Conservation (phyloP, 176 grass and related monocot genomes). For the Avena eriantha region DNA sequence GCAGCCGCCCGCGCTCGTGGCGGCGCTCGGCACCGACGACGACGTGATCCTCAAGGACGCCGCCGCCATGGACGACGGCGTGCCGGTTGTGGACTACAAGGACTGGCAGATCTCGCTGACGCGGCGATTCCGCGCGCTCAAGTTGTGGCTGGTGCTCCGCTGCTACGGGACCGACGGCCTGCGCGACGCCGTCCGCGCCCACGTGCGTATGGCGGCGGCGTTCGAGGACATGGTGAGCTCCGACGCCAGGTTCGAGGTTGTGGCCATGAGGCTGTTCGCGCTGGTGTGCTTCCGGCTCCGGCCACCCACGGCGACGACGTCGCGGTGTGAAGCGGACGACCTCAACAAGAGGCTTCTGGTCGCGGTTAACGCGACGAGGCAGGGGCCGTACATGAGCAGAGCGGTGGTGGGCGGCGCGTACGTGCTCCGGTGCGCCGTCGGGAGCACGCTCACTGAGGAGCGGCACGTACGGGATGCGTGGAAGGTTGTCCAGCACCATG, state of each 20-base stretch:
- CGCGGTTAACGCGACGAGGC: background rate
- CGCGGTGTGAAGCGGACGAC: background rate
- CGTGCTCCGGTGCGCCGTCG: too few relatives aligned
- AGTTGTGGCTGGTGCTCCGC: too few relatives aligned
- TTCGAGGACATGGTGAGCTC: too few relatives aligned
- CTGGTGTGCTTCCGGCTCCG: too few relatives aligned
- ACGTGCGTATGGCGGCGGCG: too few relatives aligned
- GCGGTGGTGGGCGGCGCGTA: background rate
- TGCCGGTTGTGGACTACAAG: background rate
- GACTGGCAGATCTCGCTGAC: too few relatives aligned
- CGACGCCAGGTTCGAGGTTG: too few relatives aligned
- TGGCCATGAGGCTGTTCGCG: too few relatives aligned
- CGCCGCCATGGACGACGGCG: background rate
- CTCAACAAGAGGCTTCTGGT: background rate
- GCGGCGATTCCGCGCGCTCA: too few relatives aligned
- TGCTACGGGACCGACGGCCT: background rate
- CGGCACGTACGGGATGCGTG: too few relatives aligned
- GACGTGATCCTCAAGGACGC: slow-evolving; percentile 1
- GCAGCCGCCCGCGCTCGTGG: background rate
- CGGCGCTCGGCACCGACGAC: background rate
- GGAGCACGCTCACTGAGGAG: too few relatives aligned
- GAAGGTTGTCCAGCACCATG: too few relatives aligned
- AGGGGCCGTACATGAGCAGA: slow-evolving; percentile 6
- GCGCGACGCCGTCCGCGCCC: background rate
- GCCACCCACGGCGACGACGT: background rate